Percentiles rank a stretch among this genome's conserved stretches.
Evolutionary conservation across 257 asterid genomes (phyloP).

Genomic region (Ballota nigra): DNA sequence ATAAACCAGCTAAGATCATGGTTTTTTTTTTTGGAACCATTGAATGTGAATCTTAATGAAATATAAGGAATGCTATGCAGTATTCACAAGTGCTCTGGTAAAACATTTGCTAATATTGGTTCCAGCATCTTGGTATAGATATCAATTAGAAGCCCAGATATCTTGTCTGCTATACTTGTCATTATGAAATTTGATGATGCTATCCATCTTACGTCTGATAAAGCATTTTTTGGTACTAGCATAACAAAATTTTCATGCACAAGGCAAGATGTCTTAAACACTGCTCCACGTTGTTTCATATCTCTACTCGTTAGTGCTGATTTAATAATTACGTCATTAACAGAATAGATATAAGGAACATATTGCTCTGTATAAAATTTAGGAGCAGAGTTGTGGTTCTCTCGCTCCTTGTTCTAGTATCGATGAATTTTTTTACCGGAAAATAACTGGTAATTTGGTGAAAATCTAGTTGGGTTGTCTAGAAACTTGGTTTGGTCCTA

Average conservation of each 20-base stretch:
- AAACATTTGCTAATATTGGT: background rate
- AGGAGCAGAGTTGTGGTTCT: too few relatives aligned
- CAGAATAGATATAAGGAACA: background rate
- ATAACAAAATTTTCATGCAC: background rate
- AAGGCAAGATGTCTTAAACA: background rate
- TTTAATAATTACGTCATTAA: background rate
- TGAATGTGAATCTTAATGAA: background rate
- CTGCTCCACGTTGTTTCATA: background rate
- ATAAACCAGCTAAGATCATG: background rate
- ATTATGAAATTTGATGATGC: background rate
- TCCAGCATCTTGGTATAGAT: background rate
- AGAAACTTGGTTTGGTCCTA: too few relatives aligned
- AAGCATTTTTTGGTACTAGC: background rate
- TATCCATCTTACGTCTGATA: background rate
- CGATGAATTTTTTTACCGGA: too few relatives aligned
- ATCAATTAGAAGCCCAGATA: background rate
- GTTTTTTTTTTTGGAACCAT: too few relatives aligned
- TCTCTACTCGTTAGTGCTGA: background rate
- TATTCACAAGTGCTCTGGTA: background rate
- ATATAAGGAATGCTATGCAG: background rate
- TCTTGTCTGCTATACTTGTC: background rate
- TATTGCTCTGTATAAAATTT: background rate
- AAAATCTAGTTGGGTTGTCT: too few relatives aligned
- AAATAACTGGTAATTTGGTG: too few relatives aligned
- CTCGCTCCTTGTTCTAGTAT: too few relatives aligned